Evolutionary conservation across 2,329 filamentous ascomycete genomes (phyloP), one percentile per base, ranked within the genome.

Genomic region (Apiospora hydei): DNA sequence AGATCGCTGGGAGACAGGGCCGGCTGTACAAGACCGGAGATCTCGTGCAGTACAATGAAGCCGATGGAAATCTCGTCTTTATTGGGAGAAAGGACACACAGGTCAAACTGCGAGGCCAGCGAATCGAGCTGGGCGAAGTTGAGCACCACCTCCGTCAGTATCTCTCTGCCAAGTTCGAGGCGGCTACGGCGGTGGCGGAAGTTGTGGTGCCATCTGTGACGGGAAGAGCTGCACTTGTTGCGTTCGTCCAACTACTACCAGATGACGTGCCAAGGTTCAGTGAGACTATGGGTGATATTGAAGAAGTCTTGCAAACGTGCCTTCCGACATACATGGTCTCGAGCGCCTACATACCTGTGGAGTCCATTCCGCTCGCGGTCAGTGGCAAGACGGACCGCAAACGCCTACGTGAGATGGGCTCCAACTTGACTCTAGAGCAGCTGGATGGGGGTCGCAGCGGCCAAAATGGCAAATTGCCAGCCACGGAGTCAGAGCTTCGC

Each of bases 21-120:
- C 43, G 67, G 6, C 6, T 72, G 7, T 72, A 70, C 14, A 70
- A 67, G 30, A 72, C 71, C 1, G 71, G 68, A 21, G 71, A 72
- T 18, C 57, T 72, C 1, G 67, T 70, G 14, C 34, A 34, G 14
- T 70, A 67, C n/a, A 30, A 34, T 4, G 14, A 16, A 2, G 4
- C 34, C 4, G 68, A 70, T 24, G 71, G 71, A 1, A 61, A 16
- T 4, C 16, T 72, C 5, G 21, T 44, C 1, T 70, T 49, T 38
- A 14, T 72, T 8, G 71, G 71, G 5, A 46, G 71, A 24, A 67
- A 43, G 44, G 71, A 72, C n/a, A 53, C 53, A 3, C 71, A 72
- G 34, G 30, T 70, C 43, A 72, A 72, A 10, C 16, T 72, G 3
- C 53, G 49, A 51, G 71, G 71, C 0, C 71, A 72, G 38, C 26